phyloP scores from a whole-genome alignment of 106 monocot species.

The Agapanthus africanus region DNA sequence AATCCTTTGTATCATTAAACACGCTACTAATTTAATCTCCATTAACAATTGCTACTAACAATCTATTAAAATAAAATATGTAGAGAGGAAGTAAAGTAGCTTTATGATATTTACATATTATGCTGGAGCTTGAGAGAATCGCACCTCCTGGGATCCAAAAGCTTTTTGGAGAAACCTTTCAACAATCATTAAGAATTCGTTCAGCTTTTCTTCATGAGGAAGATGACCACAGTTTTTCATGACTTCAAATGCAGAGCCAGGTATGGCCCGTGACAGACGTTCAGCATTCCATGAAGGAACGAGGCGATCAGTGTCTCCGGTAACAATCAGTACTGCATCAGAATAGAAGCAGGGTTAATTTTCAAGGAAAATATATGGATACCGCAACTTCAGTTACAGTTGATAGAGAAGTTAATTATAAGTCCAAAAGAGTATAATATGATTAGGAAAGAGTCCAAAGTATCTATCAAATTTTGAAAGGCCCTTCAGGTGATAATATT shows the following conservation, averaged over 20 bases:
- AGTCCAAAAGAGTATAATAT: too few species aligned
- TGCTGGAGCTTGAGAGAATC: too few species aligned
- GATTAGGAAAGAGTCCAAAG: too few species aligned
- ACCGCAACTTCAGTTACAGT: not conserved
- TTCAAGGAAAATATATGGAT: not conserved
- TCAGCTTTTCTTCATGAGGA: constrained; percentile 73
- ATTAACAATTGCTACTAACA: too few species aligned
- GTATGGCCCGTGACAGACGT: constrained; percentile 53
- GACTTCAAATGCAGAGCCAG: constrained; percentile 53
- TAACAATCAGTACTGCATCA: constrained; percentile 66
- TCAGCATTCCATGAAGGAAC: constrained; percentile 75
- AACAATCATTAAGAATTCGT: constrained; percentile 52
- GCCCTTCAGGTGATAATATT: too few species aligned
- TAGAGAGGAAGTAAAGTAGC: too few species aligned
- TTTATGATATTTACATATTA: too few species aligned
- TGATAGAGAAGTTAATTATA: too few species aligned
- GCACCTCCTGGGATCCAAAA: constrained; percentile 18
- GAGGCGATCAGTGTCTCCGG: constrained; percentile 65
- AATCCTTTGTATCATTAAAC: too few species aligned
- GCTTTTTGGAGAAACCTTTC: constrained; percentile 39
- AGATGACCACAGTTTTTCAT: constrained; percentile 72
- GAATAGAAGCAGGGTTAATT: constrained; percentile 1
- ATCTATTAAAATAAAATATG: too few species aligned
- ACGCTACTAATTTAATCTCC: too few species aligned
- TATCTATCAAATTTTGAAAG: too few species aligned